Percentiles rank a stretch among this genome's conserved stretches.
Evolutionary conservation across 257 asterid genomes (phyloP).

Genomic region (Rubia yunnanensis): DNA sequence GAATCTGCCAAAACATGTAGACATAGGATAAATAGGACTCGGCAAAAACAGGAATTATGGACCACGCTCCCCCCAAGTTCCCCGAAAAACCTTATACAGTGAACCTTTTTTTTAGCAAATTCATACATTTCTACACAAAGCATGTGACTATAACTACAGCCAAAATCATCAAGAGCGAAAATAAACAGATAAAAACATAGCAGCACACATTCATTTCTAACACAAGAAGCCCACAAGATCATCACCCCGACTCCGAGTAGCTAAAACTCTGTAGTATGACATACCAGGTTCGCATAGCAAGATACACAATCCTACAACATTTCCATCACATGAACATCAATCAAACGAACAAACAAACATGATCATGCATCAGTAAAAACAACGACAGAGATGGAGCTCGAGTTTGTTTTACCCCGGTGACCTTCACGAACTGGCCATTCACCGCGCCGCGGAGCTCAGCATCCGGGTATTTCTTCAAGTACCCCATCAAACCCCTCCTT

Average conservation of each 20-base stretch:
- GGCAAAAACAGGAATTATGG: background rate
- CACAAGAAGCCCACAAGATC: background rate
- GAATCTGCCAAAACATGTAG: background rate
- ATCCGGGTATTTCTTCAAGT: constrained; percentile 49
- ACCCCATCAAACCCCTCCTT: constrained; percentile 47
- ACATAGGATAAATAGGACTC: background rate
- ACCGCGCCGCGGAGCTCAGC: constrained; percentile 86
- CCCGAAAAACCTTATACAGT: background rate
- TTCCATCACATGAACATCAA: no score
- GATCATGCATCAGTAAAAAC: background rate
- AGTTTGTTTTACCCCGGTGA: constrained; percentile 79
- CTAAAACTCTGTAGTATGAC: no score
- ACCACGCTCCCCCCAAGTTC: background rate
- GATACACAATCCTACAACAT: no score
- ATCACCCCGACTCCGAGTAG: background rate
- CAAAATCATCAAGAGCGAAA: background rate
- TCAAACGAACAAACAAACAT: background rate
- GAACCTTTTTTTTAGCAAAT: background rate
- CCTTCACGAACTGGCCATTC: constrained; percentile 93
- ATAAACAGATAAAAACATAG: background rate
- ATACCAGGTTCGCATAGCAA: no score
- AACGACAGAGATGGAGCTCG: background rate
- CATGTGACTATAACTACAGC: background rate
- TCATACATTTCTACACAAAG: background rate
- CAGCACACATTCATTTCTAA: background rate